Evolutionary conservation across 1,284 basidiomycete genomes (phyloP), one percentile per base, ranked within the genome.

Genomic region (Cystobasidiaceae sp.): DNA sequence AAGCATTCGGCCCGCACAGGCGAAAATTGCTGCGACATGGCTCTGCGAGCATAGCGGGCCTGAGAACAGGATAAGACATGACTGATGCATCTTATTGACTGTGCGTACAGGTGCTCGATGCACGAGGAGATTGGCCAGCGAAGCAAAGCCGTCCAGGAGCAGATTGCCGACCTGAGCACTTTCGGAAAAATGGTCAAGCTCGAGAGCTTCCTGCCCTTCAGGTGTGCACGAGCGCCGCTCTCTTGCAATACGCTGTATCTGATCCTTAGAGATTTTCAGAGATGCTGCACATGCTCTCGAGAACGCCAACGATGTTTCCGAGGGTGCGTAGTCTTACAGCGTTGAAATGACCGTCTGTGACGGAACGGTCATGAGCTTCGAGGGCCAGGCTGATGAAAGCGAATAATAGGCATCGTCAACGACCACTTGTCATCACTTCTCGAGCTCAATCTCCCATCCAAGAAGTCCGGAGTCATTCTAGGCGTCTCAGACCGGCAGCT

Each of bases 241-340:
- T 39, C 11, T n/a, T 39, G 11, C 37, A 39, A 23, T 11, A 25
- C 45, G 13, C 9, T 15, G 45, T 25, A 48, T 48, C 9, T 15
- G 15, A 41, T 34, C 4, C 19, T 21, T 49, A 0, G 27, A 2
- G 21, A 1, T 27, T 1, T 97, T 94, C 83, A 92, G 91, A 78
- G 93, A 83, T 71, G 71, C 72, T 39, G 71, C 68, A 21, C 89
- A 97, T 77, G 96, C 94, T 28, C 81, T 99, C 71, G 93, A 98
- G 80, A 97, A 96, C 74, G 88, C 88, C 64, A 96, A 97, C 76
- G 93, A 98, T 78, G 80, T 98, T 17, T 97, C 94, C 4, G 94
- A 97, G 82, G 93, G 94, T 92, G 71, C 57, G 81, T 71, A 39
- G 6, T 8, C 3, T 65, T 51, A 60, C 6, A n/a, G 48, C 45